Evolutionary conservation across 1,284 basidiomycete genomes (phyloP).

Genomic region (Trametes hirsuta): DNA sequence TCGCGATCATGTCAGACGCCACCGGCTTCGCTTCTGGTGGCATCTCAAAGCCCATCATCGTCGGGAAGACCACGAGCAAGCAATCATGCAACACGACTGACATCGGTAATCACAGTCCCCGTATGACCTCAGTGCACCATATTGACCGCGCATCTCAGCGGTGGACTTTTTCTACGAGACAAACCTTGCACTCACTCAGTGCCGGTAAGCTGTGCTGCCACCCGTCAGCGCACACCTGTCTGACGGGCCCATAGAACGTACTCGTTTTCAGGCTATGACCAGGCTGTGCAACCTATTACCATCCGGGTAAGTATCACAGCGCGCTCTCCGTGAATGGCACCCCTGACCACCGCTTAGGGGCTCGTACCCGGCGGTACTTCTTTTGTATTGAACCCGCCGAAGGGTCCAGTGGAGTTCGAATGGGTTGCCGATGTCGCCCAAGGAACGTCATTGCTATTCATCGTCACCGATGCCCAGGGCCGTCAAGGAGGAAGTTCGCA

Average conservation of each 20-base stretch:
- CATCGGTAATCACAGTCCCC: constrained; percentile 36
- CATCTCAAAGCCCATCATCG: constrained; percentile 52
- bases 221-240: background rate
- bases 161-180: constrained; percentile 54
- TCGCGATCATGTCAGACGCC: constrained; percentile 73
- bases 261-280: constrained; percentile 50
- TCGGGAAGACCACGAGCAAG: constrained; percentile 47
- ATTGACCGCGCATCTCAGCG: constrained; percentile 26
- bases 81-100: constrained; percentile 56
- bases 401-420: constrained; percentile 45
- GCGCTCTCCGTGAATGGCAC: background rate
- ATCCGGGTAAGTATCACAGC: constrained; percentile 49
- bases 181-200: constrained; percentile 61
- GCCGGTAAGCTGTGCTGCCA: constrained; percentile 46
- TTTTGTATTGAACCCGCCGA: constrained; percentile 50
- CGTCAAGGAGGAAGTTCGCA: constrained; percentile 63
- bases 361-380: constrained; percentile 65
- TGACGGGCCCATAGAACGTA: constrained; percentile 46
- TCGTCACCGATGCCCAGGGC: constrained; percentile 61
- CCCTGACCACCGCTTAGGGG: constrained; percentile 43
- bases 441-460: constrained; percentile 63
- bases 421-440: constrained; percentile 65
- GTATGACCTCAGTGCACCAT: background rate
- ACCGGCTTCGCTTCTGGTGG: constrained; percentile 71
- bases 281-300: constrained; percentile 60